These are phyloP conservation scores for Ceratocystis cubensis DNA, from an alignment of 2,329 filamentous ascomycete genomes.

Conservation along the genomic window DNA sequence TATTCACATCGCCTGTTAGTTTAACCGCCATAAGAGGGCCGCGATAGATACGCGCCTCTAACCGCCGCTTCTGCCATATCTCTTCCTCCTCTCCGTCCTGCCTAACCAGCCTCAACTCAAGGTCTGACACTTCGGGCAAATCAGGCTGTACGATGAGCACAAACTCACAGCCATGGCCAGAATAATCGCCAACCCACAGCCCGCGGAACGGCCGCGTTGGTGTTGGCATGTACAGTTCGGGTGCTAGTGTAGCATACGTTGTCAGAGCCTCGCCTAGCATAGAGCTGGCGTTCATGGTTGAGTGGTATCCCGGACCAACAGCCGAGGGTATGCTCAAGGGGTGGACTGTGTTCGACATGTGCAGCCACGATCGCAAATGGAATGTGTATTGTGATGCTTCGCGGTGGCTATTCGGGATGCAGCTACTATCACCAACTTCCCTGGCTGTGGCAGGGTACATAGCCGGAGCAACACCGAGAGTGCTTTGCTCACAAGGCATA, in stretches of 20 bases:
- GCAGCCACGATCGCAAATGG: conserved; percentile 27
- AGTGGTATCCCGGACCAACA: neutral
- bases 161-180: conserved; percentile 79
- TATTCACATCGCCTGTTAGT: conserved; percentile 79
- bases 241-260: conserved; percentile 60
- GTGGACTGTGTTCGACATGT: conserved; percentile 21
- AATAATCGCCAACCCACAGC: conserved; percentile 88
- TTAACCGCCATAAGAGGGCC: conserved; percentile 75
- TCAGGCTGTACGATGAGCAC: conserved; percentile 64
- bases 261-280: conserved; percentile 41
- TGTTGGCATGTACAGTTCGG: conserved; percentile 67
- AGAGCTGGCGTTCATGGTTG: conserved; percentile 4
- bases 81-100: conserved; percentile 33
- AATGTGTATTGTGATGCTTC: neutral
- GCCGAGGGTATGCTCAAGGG: conserved; percentile 1
- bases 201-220: conserved; percentile 69
- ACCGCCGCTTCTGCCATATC: conserved; percentile 35
- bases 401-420: conserved; percentile 1
- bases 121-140: conserved; percentile 14
- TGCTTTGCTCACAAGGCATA: conserved; percentile 28
- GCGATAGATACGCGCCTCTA: conserved; percentile 40
- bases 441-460: conserved; percentile 5
- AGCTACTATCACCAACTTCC: neutral
- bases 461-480: neutral
- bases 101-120: conserved; percentile 30